Evolutionary conservation across 495 filamentous ascomycete genomes (phyloP).

Genomic region (Chaetomium cochliodes): DNA sequence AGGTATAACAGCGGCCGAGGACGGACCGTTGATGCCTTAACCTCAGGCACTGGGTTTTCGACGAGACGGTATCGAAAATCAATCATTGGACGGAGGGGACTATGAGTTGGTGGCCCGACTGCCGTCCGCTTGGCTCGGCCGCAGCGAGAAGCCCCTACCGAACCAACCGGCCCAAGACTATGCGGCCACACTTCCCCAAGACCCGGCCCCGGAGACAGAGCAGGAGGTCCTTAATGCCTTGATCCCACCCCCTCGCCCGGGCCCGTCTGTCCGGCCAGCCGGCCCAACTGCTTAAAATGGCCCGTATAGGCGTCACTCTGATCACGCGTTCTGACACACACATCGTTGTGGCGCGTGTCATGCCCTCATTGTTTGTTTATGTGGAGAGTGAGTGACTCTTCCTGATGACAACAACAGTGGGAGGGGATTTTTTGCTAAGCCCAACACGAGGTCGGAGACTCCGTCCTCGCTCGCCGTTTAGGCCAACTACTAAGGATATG

Average conservation of each 20-base stretch:
- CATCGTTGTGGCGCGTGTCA: not conserved
- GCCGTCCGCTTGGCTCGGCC: not conserved
- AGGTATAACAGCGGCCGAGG: not conserved
- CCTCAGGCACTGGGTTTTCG: not conserved
- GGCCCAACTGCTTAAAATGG: not conserved
- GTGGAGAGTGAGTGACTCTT: not conserved
- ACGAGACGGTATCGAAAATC: not conserved
- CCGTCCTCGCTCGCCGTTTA: not conserved
- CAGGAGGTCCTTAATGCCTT: not conserved
- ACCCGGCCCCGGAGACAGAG: not conserved
- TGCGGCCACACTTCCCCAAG: slow-evolving; percentile 1
- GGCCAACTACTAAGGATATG: slow-evolving; percentile 2
- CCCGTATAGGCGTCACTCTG: not conserved
- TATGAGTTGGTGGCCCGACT: not conserved
- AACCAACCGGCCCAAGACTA: not conserved
- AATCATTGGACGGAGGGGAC: not conserved
- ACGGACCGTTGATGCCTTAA: not conserved
- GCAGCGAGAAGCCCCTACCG: not conserved
- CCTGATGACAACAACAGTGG: not conserved
- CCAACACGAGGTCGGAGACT: not conserved
- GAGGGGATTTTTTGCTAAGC: not conserved
- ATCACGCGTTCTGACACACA: not conserved
- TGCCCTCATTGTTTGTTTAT: slow-evolving; percentile 6
- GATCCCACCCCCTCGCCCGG: not conserved
- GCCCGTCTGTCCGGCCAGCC: not conserved